phyloP scores from a whole-genome alignment of 345 rosid species.

The Gossypium australe region DNA sequence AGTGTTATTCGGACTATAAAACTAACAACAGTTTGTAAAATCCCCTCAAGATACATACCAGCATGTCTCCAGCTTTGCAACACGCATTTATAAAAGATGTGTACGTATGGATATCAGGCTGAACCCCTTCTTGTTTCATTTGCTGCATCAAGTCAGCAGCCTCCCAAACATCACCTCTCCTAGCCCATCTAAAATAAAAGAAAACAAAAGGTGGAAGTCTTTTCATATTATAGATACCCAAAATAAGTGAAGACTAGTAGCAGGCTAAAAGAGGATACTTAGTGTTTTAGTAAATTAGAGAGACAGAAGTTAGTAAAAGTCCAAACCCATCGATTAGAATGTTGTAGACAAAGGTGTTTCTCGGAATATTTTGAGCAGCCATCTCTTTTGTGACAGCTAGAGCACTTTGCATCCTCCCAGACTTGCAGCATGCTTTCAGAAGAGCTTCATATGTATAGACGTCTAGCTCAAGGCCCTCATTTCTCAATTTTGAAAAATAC shows the following conservation, averaged over 20 bases:
- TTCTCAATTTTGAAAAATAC: slow-evolving; percentile 71
- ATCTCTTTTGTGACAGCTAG: slow-evolving; percentile 92
- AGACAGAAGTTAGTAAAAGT: background rate
- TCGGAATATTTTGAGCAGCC: slow-evolving; percentile 69
- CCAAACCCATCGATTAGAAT: slow-evolving; percentile 89
- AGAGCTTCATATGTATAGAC: slow-evolving; percentile 82
- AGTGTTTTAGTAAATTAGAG: background rate
- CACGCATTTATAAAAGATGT: slow-evolving; percentile 94
- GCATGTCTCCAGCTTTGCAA: slow-evolving; percentile 95
- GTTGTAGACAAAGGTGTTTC: slow-evolving; percentile 81
- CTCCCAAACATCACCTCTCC: slow-evolving; percentile 98
- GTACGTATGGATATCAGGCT: slow-evolving; percentile 86
- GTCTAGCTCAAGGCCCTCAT: slow-evolving; percentile 83
- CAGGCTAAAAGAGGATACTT: background rate
- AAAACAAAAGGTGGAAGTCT: background rate
- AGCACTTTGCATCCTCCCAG: slow-evolving; percentile 99
- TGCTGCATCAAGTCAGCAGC: slow-evolving; percentile 94
- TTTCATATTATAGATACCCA: background rate
- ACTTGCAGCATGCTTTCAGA: slow-evolving; percentile 94
- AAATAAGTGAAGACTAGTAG: background rate
- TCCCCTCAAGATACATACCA: slow-evolving; percentile 36
- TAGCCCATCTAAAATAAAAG: slow-evolving; percentile 68
- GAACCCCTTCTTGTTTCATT: slow-evolving; percentile 80
- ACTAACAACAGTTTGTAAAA: background rate
- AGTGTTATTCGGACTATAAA: background rate